phyloP scores from a whole-genome alignment of 2,329 filamentous ascomycete species.

The Aspergillus sp. region DNA sequence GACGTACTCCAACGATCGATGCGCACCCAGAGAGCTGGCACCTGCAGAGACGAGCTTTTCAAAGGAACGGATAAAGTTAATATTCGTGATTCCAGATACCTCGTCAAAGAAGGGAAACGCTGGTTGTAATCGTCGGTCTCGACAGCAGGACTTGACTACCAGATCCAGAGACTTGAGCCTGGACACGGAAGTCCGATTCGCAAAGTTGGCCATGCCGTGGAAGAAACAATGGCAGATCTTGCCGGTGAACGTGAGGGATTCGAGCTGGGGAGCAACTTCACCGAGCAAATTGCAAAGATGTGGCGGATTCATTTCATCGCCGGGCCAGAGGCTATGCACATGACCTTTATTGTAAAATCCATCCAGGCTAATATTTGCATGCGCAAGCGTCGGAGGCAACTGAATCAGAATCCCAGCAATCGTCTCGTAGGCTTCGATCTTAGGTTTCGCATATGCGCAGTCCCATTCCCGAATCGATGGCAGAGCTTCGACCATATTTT shows the following conservation, averaged over 20 bases:
- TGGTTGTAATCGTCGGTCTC: constrained; percentile 27
- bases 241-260: constrained; percentile 66
- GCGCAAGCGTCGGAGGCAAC: constrained; percentile 53
- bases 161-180: constrained; percentile 61
- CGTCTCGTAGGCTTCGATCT: constrained; percentile 65
- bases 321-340: constrained; percentile 47
- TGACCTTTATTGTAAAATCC: constrained; percentile 63
- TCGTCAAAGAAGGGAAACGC: constrained; percentile 50
- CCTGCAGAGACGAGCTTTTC: constrained; percentile 61
- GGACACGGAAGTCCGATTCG: constrained; percentile 6
- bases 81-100: constrained; percentile 64
- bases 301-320: constrained; percentile 43
- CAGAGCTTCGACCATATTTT: constrained; percentile 54
- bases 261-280: constrained; percentile 53
- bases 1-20: constrained; percentile 56
- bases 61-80: constrained; percentile 65
- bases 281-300: constrained; percentile 63
- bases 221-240: constrained; percentile 66
- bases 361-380: constrained; percentile 63
- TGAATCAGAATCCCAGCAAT: constrained; percentile 58
- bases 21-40: constrained; percentile 53
- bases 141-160: constrained; percentile 68
- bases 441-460: constrained; percentile 58
- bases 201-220: constrained; percentile 24
- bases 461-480: constrained; percentile 57